Percentiles rank a stretch among this genome's conserved stretches.
These are phyloP conservation scores for Tylopilus sp. DNA, from an alignment of 1,284 basidiomycete species.

Conservation along the genomic window DNA sequence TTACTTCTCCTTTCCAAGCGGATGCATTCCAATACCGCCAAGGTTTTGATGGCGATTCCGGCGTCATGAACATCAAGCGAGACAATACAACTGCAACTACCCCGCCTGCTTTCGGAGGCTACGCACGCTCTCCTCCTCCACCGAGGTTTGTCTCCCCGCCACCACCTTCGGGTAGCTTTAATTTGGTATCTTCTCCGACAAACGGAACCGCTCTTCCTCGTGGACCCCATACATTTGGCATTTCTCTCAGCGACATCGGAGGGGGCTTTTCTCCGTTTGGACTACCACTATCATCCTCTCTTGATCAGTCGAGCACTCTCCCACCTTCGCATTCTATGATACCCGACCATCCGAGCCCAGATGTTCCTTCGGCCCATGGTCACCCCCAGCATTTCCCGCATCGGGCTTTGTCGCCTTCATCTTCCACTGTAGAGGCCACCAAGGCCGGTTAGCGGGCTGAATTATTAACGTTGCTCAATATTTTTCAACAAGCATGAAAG, in stretches of 20 bases:
- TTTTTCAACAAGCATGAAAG: conserved; percentile 37
- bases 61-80: conserved; percentile 29
- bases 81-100: conserved; percentile 41
- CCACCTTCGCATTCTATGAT: conserved; percentile 48
- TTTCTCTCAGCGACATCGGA: conserved; percentile 27
- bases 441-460: conserved; percentile 41
- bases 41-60: conserved; percentile 35
- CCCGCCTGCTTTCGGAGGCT: conserved; percentile 39
- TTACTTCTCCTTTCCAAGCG: conserved; percentile 29
- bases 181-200: conserved; percentile 35
- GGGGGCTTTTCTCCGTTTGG: conserved; percentile 60
- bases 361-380: conserved; percentile 42
- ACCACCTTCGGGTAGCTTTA: conserved; percentile 39
- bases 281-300: conserved; percentile 40
- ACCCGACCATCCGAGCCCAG: conserved; percentile 54
- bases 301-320: conserved; percentile 34
- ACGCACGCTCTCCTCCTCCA: conserved; percentile 56
- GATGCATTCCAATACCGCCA: conserved; percentile 41
- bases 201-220: conserved; percentile 30
- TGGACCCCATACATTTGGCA: conserved; percentile 32
- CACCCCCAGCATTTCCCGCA: conserved; percentile 43
- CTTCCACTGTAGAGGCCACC: conserved; percentile 54
- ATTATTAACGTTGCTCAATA: conserved; percentile 38
- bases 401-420: conserved; percentile 46
- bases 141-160: conserved; percentile 50